Percentiles rank a stretch among this genome's conserved stretches.
These are phyloP conservation scores for Moricandia moricandioides DNA, from an alignment of 345 rosid genomes.

Conservation along the genomic window DNA sequence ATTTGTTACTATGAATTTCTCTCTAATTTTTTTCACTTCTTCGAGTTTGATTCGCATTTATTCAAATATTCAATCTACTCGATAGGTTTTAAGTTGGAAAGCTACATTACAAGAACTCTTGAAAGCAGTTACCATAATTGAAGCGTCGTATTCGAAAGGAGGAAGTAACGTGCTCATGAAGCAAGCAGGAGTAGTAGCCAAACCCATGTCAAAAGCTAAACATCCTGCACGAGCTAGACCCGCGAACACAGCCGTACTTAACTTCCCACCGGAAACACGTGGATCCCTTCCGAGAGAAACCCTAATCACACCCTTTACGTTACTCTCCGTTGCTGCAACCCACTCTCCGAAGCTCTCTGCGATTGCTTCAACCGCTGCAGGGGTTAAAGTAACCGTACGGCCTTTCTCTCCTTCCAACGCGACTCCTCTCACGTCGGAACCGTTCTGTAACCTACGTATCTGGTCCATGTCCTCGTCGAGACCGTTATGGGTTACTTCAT, in stretches of 20 bases:
- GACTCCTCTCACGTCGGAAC: slow-evolving; percentile 92
- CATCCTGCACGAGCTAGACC: slow-evolving; percentile 86
- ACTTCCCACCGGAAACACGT: slow-evolving; percentile 56
- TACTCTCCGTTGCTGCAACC: slow-evolving; percentile 52
- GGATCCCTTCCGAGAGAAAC: slow-evolving; percentile 88
- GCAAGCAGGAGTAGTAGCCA: slow-evolving; percentile 96
- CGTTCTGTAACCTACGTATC: slow-evolving; percentile 80
- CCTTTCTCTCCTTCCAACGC: slow-evolving; percentile 87
- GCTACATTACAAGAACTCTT: not conserved
- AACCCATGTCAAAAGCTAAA: slow-evolving; percentile 74
- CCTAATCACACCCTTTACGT: slow-evolving; percentile 33
- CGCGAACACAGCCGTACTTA: slow-evolving; percentile 74
- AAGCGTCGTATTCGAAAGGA: slow-evolving; percentile 76
- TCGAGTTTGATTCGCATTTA: not conserved
- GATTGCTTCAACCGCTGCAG: slow-evolving; percentile 84
- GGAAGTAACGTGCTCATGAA: slow-evolving; percentile 80
- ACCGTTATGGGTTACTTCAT: slow-evolving; percentile 34
- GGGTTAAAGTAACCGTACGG: slow-evolving; percentile 64
- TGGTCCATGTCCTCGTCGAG: slow-evolving; percentile 71
- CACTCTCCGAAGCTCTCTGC: slow-evolving; percentile 93
- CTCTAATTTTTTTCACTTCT: too few species aligned
- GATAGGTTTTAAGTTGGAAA: not conserved
- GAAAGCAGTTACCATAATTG: slow-evolving; percentile 61
- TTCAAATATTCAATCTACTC: not conserved
- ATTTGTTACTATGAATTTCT: too few species aligned